Evolutionary conservation across 2,329 filamentous ascomycete species (phyloP).

Genomic region (Dactylellina sp.): DNA sequence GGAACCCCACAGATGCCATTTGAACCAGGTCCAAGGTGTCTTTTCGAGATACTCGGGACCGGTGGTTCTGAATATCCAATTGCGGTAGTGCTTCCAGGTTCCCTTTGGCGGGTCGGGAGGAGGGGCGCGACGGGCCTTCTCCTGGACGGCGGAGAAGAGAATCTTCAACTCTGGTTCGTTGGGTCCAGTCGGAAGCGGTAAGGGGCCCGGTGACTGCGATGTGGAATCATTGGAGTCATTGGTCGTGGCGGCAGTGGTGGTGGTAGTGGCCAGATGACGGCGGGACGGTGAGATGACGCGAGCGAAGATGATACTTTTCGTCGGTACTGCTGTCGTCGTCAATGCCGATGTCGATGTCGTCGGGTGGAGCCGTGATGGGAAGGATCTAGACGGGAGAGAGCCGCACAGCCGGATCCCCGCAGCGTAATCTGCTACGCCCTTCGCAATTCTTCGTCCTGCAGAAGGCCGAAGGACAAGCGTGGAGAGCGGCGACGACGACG

Average conservation of each 20-base stretch:
- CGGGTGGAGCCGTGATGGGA: conserved; percentile 27
- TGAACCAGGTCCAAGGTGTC: conserved; percentile 46
- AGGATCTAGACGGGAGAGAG: conserved; percentile 29
- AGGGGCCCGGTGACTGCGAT: conserved; percentile 13
- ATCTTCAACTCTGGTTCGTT: conserved; percentile 44
- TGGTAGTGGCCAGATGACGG: conserved; percentile 24
- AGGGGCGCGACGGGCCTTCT: conserved; percentile 37
- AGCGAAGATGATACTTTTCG: not conserved
- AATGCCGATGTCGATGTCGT: conserved; percentile 16
- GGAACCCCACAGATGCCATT: conserved; percentile 37
- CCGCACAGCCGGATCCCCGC: conserved; percentile 30
- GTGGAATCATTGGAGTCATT: conserved; percentile 6
- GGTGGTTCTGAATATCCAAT: conserved; percentile 39
- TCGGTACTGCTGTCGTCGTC: too few species aligned
- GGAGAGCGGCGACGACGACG: conserved; percentile 5
- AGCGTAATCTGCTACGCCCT: conserved; percentile 13
- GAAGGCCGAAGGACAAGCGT: not conserved
- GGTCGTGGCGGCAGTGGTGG: conserved; percentile 11
- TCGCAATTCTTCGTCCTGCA: conserved; percentile 45
- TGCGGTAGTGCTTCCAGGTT: conserved; percentile 40
- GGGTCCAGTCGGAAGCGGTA: conserved; percentile 34
- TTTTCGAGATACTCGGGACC: conserved; percentile 42
- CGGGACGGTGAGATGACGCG: conserved; percentile 24
- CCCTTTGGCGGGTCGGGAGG: conserved; percentile 42
- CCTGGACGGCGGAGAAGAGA: conserved; percentile 36